Percentiles rank a stretch among this genome's conserved stretches.
Evolutionary conservation across 768 basidiomycete species (phyloP).

Genomic region (Imleria badia): DNA sequence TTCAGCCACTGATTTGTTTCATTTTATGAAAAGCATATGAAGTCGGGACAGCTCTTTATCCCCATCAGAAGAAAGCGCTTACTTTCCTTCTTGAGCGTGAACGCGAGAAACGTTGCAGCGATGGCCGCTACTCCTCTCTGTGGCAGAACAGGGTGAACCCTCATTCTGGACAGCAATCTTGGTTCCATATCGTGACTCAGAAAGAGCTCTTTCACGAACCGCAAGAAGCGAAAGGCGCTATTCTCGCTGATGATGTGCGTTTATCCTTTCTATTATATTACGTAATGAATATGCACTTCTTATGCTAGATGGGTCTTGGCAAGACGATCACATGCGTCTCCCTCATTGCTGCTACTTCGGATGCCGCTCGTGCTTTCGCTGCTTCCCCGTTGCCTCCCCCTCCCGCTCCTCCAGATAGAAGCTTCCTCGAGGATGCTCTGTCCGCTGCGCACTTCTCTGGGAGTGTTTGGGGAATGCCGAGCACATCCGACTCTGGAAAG

Average conservation of each 20-base stretch:
- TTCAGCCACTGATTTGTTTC: slow-evolving; percentile 16
- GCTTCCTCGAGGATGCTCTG: slow-evolving; percentile 32
- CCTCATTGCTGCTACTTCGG: slow-evolving; percentile 83
- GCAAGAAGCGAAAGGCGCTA: slow-evolving; percentile 77
- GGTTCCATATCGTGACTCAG: slow-evolving; percentile 86
- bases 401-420: slow-evolving; percentile 42
- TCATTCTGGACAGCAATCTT: slow-evolving; percentile 47
- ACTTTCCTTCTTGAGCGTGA: slow-evolving; percentile 93
- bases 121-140: slow-evolving; percentile 67
- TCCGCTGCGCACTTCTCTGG: slow-evolving; percentile 66
- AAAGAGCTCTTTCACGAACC: slow-evolving; percentile 70
- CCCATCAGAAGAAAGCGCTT: slow-evolving; percentile 97
- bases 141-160: slow-evolving; percentile 63
- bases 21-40: slow-evolving; percentile 48
- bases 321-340: slow-evolving; percentile 97
- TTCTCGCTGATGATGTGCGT: slow-evolving; percentile 95
- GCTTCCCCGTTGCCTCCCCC: slow-evolving; percentile 48
- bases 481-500: slow-evolving; percentile 42
- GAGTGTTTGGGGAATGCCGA: slow-evolving; percentile 85
- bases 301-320: slow-evolving; percentile 87
- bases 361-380: slow-evolving; percentile 66
- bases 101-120: slow-evolving; percentile 54
- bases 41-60: slow-evolving; percentile 86
- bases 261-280: slow-evolving; percentile 4
- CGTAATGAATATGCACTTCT: slow-evolving; percentile 15